Base-by-base conservation (phyloP, 805 yeast species). In the Clavispora santaluciae region DNA sequence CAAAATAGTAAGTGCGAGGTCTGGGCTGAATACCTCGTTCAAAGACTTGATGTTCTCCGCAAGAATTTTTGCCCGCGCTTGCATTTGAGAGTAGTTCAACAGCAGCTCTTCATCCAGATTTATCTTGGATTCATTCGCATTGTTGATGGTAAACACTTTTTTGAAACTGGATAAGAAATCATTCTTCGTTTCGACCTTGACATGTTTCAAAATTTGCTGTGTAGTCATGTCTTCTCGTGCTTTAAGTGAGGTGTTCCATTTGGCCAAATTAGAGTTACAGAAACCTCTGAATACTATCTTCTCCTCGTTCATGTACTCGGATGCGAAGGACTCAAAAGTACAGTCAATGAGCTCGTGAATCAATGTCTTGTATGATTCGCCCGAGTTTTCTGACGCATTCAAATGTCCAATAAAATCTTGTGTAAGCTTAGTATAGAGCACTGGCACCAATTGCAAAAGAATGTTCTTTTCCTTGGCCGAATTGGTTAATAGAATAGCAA, bases 1-100 rank as follows among this genome's bases (percentile, higher is more conserved):
- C 39, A 90, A 66, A 7, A 86, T 71, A 37, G 77, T 75, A 44
- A 86, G 75, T 1, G 91, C 83, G 35, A 91, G 68, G 55, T 90
- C 95, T 36, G 91, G 76, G 52, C 89, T 85, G 44, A 91, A 81
- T 22, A 86, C 77, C 4, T 82, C 73, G 53, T 83, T 85, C 53
- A 93, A 77, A 13, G 85, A 81, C 48, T 81, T 82, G 45, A 93
- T 73, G 48, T 86, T 86, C 28, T 78, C 81, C 21, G 80, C 79
- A 54, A 91, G 70, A 22, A 90, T 79, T 46, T 86, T 87, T 21
- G 89, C 75, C 49, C 83, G 81, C 1, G 95, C 95, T 38, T 88
- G 90, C 46, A 86, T 71, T 50, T 84, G 89, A 2, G 84, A 77
- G 31, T 75, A 63, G 20, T 73, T 68, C 29, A 38, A 31, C n/a